These are phyloP conservation scores for Rossbeevera mucosa DNA, from an alignment of 768 basidiomycete genomes.

Conservation along the genomic window DNA sequence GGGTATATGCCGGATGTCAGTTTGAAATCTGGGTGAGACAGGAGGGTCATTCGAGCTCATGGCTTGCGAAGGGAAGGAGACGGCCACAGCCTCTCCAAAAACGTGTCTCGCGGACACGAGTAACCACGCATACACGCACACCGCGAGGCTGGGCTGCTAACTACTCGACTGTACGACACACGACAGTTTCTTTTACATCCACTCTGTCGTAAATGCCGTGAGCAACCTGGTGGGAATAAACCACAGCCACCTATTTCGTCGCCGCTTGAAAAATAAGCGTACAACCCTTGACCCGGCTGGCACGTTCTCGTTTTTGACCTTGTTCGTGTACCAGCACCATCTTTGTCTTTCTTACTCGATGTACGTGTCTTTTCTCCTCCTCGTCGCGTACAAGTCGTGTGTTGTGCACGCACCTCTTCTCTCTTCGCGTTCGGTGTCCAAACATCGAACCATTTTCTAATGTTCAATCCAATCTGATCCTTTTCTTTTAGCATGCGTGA, in stretches of 20 bases:
- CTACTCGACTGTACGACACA: not conserved
- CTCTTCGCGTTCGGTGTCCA: conserved; percentile 16
- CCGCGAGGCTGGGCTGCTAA: not conserved
- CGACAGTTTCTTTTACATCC: conserved; percentile 10
- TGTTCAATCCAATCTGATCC: conserved; percentile 24
- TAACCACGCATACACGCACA: too few species aligned
- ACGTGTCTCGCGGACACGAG: conserved; percentile 3
- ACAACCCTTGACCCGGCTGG: conserved; percentile 35
- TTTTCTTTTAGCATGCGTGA: conserved; percentile 79
- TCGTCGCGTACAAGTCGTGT: conserved; percentile 14
- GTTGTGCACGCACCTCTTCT: not conserved
- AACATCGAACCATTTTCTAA: conserved; percentile 13
- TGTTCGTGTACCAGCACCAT: conserved; percentile 31
- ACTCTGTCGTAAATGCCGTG: conserved; percentile 6
- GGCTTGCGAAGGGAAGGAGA: not conserved
- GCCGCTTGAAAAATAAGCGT: conserved; percentile 36
- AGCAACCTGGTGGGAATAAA: conserved; percentile 15
- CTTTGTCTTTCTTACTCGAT: conserved; percentile 21
- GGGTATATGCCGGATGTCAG: conserved; percentile 48
- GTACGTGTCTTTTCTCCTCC: conserved; percentile 28
- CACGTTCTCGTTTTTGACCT: conserved; percentile 32
- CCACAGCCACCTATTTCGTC: conserved; percentile 27
- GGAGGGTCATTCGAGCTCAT: conserved; percentile 10
- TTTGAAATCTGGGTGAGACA: conserved; percentile 37
- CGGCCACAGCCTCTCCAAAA: not conserved